A percentile compares a stretch with the other conserved stretches of the same genome.
phyloP scores from a whole-genome alignment of 2,329 filamentous ascomycete species.

The Beauveria sp. region DNA sequence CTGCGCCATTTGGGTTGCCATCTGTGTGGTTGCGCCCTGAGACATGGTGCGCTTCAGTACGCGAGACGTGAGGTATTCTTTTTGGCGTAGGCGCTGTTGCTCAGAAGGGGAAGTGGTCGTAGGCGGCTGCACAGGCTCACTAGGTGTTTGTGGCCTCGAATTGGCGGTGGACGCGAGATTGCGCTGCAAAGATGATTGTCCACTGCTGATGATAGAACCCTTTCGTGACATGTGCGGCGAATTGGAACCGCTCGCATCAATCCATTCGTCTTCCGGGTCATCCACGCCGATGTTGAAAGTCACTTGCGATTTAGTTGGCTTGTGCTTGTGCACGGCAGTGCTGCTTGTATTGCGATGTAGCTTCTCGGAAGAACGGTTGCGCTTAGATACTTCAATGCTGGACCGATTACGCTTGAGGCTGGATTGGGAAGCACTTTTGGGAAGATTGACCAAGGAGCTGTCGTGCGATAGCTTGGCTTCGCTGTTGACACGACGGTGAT shows the following conservation, averaged over 20 bases:
- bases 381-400: constrained; percentile 46
- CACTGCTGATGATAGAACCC: constrained; percentile 42
- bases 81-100: constrained; percentile 42
- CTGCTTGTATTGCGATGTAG: constrained; percentile 47
- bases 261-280: constrained; percentile 52
- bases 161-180: constrained; percentile 13
- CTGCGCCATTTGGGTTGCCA: constrained; percentile 49
- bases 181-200: constrained; percentile 37
- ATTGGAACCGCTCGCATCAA: constrained; percentile 57
- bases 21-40: constrained; percentile 54
- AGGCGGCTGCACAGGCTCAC: constrained; percentile 16
- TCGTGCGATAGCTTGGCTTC: constrained; percentile 43
- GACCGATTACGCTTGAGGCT: constrained; percentile 55
- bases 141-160: constrained; percentile 30
- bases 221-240: constrained; percentile 46
- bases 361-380: constrained; percentile 41
- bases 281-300: constrained; percentile 56
- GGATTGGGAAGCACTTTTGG: constrained; percentile 47
- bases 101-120: constrained; percentile 24
- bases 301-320: constrained; percentile 41
- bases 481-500: constrained; percentile 42
- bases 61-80: constrained; percentile 59
- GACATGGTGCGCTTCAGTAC: constrained; percentile 58
- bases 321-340: constrained; percentile 36
- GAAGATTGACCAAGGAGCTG: constrained; percentile 36